A percentile compares a stretch with the other conserved stretches of the same genome.
Evolutionary conservation across 208 protist species (phyloP).

Genomic region (Plasmodiophora brassicae): DNA sequence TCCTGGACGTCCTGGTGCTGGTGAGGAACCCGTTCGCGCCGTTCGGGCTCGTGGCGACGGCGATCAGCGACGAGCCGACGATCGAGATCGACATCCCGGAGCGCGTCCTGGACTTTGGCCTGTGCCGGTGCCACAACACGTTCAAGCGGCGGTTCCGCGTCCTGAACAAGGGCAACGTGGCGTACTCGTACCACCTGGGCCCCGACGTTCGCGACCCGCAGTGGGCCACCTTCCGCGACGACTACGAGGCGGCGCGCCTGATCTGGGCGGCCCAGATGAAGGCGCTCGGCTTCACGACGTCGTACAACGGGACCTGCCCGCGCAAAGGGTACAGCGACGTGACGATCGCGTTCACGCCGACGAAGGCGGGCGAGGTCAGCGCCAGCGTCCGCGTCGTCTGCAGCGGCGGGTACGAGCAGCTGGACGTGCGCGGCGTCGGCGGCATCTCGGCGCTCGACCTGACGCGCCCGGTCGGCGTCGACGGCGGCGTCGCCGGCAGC

Average conservation of each 20-base stretch:
- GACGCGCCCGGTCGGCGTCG: background rate
- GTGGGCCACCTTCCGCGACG: background rate
- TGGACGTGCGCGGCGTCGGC: background rate
- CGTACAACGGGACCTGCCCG: background rate
- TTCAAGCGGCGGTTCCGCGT: background rate
- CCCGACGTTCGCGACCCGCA: background rate
- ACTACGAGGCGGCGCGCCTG: slow-evolving; percentile 15
- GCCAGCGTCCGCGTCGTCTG: background rate
- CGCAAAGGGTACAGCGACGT: background rate
- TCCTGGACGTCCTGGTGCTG: background rate
- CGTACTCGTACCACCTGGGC: background rate
- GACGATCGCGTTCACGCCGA: background rate
- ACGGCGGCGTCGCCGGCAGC: background rate
- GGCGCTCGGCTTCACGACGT: background rate
- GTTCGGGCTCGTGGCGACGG: background rate
- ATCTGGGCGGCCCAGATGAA: background rate
- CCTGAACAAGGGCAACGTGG: background rate
- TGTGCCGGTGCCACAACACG: slow-evolving; percentile 24
- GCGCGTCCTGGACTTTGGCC: background rate
- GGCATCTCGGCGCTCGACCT: background rate
- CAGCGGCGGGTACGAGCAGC: background rate
- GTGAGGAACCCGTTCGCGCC: background rate
- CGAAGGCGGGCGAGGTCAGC: background rate
- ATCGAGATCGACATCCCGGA: background rate
- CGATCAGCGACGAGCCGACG: background rate